Evolutionary conservation across 2,329 filamentous ascomycete genomes (phyloP).

Genomic region (Aspergillus jensenii): DNA sequence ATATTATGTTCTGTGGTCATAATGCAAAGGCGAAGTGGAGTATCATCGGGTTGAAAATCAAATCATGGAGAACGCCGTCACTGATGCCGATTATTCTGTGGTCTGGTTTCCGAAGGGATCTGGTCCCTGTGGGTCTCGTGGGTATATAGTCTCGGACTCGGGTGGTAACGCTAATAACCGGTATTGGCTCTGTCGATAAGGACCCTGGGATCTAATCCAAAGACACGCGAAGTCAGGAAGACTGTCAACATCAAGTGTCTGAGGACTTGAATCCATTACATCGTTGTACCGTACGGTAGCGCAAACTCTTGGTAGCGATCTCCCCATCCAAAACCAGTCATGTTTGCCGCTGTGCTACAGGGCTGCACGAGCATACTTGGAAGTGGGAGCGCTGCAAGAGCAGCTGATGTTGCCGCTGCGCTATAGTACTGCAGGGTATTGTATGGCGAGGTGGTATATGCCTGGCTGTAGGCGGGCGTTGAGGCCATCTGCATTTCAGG

Average conservation of each 20-base stretch:
- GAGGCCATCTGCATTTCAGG: conserved; percentile 67
- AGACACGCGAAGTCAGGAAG: conserved; percentile 25
- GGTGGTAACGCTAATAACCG: conserved; percentile 21
- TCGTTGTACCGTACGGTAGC: conserved; percentile 69
- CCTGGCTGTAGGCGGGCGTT: conserved; percentile 71
- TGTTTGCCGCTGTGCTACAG: conserved; percentile 76
- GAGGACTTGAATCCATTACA: conserved; percentile 53
- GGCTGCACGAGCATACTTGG: conserved; percentile 82
- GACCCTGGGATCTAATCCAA: conserved; percentile 23
- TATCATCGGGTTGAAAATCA: conserved; percentile 46
- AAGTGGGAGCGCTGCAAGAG: conserved; percentile 74
- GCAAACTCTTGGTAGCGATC: conserved; percentile 82
- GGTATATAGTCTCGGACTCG: conserved; percentile 47
- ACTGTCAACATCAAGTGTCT: conserved; percentile 29
- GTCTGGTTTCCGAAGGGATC: conserved; percentile 34
- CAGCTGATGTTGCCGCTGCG: conserved; percentile 70
- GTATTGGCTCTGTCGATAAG: conserved; percentile 16
- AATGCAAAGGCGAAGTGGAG: conserved; percentile 37
- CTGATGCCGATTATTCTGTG: conserved; percentile 51
- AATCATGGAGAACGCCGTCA: conserved; percentile 55
- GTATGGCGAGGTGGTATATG: conserved; percentile 69
- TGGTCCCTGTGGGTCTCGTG: conserved; percentile 34
- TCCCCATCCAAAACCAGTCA: conserved; percentile 75
- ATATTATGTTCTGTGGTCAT: conserved; percentile 31
- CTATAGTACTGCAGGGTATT: conserved; percentile 68